These are phyloP conservation scores for Withania somnifera DNA, from an alignment of 305 asterid species.

Conservation along the genomic window DNA sequence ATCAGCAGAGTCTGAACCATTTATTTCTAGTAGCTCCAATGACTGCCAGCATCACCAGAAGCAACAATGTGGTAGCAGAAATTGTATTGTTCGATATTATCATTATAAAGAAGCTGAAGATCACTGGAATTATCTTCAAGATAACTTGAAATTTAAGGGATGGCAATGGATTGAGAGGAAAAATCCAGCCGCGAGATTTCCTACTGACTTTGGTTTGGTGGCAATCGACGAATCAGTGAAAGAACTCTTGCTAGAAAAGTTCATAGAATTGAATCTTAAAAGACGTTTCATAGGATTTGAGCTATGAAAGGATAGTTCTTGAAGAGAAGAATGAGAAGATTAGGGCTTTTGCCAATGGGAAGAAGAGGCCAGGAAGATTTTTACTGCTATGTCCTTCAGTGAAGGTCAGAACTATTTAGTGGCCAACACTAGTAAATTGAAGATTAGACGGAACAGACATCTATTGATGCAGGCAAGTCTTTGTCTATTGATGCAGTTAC, in stretches of 20 bases:
- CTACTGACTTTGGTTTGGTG: conserved; percentile 79
- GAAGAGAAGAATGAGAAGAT: conserved; percentile 20
- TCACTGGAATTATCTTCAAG: conserved; percentile 42
- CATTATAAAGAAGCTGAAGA: conserved; percentile 42
- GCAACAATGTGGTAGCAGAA: conserved; percentile 15
- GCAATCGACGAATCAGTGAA: conserved; percentile 41
- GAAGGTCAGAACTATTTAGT: conserved; percentile 5
- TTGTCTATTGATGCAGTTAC: too few relatives aligned
- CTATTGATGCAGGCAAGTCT: conserved; percentile 65
- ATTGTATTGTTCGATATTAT: conserved; percentile 57
- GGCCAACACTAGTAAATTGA: conserved; percentile 22
- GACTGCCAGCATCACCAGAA: conserved; percentile 2
- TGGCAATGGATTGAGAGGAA: conserved; percentile 85
- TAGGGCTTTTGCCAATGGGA: conserved; percentile 52
- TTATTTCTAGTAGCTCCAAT: not conserved
- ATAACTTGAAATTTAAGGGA: conserved; percentile 39
- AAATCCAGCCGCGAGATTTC: conserved; percentile 63
- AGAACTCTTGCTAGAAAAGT: conserved; percentile 43
- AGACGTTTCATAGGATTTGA: conserved; percentile 63
- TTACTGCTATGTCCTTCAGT: conserved; percentile 70
- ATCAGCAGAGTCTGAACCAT: conserved; percentile 3
- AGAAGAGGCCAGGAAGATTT: conserved; percentile 80
- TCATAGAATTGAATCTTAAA: conserved; percentile 56
- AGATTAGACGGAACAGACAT: conserved; percentile 46
- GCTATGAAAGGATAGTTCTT: conserved; percentile 58